phyloP scores from a whole-genome alignment of 306 rosid species.

The Styphnolobium japonicum region DNA sequence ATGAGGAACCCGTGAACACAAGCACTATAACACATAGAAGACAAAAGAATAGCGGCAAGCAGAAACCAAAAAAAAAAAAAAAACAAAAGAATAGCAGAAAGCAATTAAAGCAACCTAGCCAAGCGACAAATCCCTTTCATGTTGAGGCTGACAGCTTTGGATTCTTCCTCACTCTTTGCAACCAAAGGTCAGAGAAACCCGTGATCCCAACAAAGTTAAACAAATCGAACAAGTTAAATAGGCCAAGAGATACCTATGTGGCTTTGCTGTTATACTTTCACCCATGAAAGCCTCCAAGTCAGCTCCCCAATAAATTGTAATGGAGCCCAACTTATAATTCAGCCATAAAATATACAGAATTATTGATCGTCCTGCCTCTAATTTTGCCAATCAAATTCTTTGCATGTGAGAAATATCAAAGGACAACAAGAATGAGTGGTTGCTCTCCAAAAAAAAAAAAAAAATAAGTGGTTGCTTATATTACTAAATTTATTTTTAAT shows the following conservation, averaged over 20 bases:
- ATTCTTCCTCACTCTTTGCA: constrained; percentile 26
- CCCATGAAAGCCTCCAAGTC: background rate
- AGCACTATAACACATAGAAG: constrained; percentile 22
- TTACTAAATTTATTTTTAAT: background rate
- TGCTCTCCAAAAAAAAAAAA: too few relatives aligned
- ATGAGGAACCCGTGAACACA: constrained; percentile 40
- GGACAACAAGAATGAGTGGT: background rate
- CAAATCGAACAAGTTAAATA: constrained; percentile 26
- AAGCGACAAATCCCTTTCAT: constrained; percentile 35
- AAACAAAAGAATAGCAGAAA: background rate
- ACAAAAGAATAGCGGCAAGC: constrained; percentile 21
- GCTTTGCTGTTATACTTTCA: background rate
- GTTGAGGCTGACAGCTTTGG: constrained; percentile 28
- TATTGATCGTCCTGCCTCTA: background rate
- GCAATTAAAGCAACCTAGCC: constrained; percentile 27
- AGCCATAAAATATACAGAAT: background rate
- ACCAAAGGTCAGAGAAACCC: constrained; percentile 22
- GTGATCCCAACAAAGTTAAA: constrained; percentile 32
- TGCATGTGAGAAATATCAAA: constrained; percentile 21
- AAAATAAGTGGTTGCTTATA: background rate
- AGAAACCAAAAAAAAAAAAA: too few relatives aligned
- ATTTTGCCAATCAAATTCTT: background rate
- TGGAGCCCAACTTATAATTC: constrained; percentile 16
- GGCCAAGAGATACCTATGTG: background rate
- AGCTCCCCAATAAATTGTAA: background rate